Evolutionary conservation across 2,329 filamentous ascomycete species (phyloP).

Genomic region (Trichoderma hamatum): DNA sequence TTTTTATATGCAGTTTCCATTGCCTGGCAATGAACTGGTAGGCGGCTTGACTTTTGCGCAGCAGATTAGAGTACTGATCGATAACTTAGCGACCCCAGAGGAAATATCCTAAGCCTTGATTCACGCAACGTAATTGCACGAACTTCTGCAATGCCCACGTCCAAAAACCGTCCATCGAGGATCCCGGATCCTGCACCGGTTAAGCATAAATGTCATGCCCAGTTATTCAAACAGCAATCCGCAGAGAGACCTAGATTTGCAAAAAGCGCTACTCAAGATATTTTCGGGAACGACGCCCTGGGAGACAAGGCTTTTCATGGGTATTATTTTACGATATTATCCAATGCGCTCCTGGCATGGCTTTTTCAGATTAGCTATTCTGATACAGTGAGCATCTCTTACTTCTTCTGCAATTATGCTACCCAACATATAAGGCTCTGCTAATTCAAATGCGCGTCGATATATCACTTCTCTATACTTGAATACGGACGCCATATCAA

Average conservation of each 20-base stretch:
- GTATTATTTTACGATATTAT: background rate
- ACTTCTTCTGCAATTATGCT: background rate
- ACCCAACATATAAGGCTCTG: background rate
- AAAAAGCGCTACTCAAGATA: background rate
- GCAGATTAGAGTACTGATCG: no score
- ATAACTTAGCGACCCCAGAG: background rate
- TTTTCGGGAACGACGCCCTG: background rate
- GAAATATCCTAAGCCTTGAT: background rate
- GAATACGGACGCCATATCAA: background rate
- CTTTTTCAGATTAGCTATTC: background rate
- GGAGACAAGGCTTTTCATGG: background rate
- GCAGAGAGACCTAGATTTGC: background rate
- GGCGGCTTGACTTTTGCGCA: no score
- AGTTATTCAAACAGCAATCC: background rate
- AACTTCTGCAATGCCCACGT: no score
- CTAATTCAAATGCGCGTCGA: background rate
- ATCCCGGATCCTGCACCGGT: no score
- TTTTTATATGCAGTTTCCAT: background rate
- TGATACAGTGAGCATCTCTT: background rate
- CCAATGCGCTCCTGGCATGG: background rate
- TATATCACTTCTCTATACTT: background rate
- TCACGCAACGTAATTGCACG: background rate
- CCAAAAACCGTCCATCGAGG: background rate
- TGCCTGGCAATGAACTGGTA: background rate
- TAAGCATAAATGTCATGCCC: background rate